Evolutionary conservation across 768 basidiomycete species (phyloP), one percentile per base, ranked within the genome.

Genomic region (Gautieria morchelliformis): DNA sequence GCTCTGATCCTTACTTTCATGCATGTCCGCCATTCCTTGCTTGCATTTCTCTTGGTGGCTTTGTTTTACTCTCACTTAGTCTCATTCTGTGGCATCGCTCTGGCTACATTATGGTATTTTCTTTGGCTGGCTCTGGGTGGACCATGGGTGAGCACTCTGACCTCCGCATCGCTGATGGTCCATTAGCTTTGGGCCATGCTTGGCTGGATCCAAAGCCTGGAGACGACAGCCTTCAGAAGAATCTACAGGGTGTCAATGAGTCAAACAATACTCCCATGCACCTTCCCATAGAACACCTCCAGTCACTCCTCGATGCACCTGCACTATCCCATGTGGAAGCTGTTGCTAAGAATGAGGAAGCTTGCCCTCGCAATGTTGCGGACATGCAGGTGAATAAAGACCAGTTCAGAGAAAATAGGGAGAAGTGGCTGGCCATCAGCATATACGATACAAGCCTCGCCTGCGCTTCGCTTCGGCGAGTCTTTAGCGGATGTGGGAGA

Each of bases 381-480:
- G 68, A 71, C 40, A 55, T 58, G n/a, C 63, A 71, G 54, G 65
- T 68, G 50, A 72, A 73, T 61, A 68, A 66, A 2, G 72, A 72
- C 61, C 71, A 73, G 53, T 63, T 70, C 5, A 62, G 59, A 20
- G 70, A 66, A 0, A 65, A 71, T 45, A 59, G 59, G 14, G 60
- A 66, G 3, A 67, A 59, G 39, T 75, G 74, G 74, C 60, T 56
- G 22, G 42, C 24, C 1, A 62, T 72, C 4, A 55, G 24, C 3
- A 48, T 44, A 27, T 58, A 63, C 20, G 64, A 66, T 24, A 64
- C n/a, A n/a, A n/a, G n/a, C n/a, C n/a, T n/a, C n/a, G n/a, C n/a
- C n/a, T n/a, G n/a, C n/a, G n/a, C n/a, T n/a, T n/a, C n/a, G n/a
- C n/a, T n/a, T n/a, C n/a, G n/a, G n/a, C n/a, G n/a, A n/a, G n/a